Evolutionary conservation across 768 basidiomycete species (phyloP).

Genomic region (Amanita polypyramis): DNA sequence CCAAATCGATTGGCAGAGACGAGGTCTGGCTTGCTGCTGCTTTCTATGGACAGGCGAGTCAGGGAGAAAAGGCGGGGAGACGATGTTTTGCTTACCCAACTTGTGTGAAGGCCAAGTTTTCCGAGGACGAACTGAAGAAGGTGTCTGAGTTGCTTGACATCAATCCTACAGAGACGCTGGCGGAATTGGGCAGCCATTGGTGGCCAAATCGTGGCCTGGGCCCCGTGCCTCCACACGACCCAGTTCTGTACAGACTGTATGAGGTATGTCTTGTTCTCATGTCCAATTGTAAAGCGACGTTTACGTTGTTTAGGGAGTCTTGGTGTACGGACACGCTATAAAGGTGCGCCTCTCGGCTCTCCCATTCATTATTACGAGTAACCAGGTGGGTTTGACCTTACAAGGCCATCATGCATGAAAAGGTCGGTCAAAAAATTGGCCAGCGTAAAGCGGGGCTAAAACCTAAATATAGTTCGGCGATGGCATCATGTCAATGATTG

Average conservation of each 20-base stretch:
- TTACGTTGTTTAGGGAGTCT: constrained; percentile 35
- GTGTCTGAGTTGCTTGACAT: constrained; percentile 43
- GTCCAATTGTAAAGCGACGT: background rate
- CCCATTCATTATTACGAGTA: background rate
- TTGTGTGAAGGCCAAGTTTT: constrained; percentile 50
- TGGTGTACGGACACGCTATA: constrained; percentile 73
- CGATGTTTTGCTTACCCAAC: background rate
- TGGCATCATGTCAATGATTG: constrained; percentile 86
- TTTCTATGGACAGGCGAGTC: constrained; percentile 67
- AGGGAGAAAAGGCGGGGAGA: background rate
- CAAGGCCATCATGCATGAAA: constrained; percentile 69
- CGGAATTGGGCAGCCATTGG: constrained; percentile 53
- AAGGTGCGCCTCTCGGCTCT: constrained; percentile 37
- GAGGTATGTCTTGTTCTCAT: constrained; percentile 36
- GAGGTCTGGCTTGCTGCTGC: constrained; percentile 79
- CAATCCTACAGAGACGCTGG: constrained; percentile 24
- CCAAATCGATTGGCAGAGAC: constrained; percentile 52
- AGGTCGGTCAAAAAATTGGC: constrained; percentile 25
- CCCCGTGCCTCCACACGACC: constrained; percentile 65
- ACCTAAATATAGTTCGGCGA: constrained; percentile 54
- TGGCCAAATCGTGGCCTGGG: constrained; percentile 67
- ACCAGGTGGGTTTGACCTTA: background rate
- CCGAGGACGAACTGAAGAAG: constrained; percentile 43
- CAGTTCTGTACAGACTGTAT: constrained; percentile 72
- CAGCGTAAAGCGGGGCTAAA: background rate